Conservation (phyloP, 2,329 filamentous ascomycete species). For the Apiospora kogelbergensis region DNA sequence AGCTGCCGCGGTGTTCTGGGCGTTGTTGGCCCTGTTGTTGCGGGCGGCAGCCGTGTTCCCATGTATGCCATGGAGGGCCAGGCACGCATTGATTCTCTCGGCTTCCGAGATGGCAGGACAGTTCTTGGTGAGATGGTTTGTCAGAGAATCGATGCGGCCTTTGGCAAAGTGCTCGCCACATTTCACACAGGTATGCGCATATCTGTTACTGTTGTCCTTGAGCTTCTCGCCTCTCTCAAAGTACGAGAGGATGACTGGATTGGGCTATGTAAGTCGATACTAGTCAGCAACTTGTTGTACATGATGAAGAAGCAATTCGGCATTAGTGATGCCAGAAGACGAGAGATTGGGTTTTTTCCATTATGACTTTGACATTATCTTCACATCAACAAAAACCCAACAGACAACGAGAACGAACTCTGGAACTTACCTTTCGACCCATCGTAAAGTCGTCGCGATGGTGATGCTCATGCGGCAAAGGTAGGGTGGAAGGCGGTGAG, state of each 20-base stretch:
- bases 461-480: background rate
- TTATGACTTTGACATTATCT: background rate
- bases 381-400: background rate
- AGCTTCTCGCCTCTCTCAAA: slow-evolving; percentile 86
- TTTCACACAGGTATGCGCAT: slow-evolving; percentile 62
- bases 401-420: background rate
- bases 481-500: slow-evolving; percentile 1
- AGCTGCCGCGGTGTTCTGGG: slow-evolving; percentile 9
- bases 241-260: slow-evolving; percentile 73
- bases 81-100: slow-evolving; percentile 73
- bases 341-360: background rate
- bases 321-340: background rate
- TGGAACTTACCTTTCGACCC: slow-evolving; percentile 4
- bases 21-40: background rate
- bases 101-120: slow-evolving; percentile 76
- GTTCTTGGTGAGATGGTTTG: slow-evolving; percentile 80
- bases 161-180: slow-evolving; percentile 90
- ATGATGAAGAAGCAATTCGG: background rate
- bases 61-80: slow-evolving; percentile 68
- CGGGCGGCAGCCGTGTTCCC: slow-evolving; percentile 15
- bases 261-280: background rate
- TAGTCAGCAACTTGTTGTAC: background rate
- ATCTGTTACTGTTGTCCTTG: slow-evolving; percentile 86
- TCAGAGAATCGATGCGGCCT: slow-evolving; percentile 80
- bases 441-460: background rate